Evolutionary conservation across 805 yeast species (phyloP).

Genomic region (Spathaspora girioi): DNA sequence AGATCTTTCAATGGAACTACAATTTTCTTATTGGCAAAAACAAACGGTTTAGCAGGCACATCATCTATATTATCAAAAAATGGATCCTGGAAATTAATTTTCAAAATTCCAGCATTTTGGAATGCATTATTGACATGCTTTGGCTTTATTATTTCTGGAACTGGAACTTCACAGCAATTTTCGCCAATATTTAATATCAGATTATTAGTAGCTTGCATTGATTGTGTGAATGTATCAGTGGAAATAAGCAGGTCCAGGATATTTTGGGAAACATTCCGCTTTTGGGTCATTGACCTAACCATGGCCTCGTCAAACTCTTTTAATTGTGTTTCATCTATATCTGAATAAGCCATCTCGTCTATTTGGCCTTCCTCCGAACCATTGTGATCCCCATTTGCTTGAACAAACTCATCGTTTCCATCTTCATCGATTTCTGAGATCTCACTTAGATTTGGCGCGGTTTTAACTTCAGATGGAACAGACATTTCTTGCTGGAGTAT

Average conservation of each 20-base stretch:
- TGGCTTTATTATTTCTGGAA: conserved; percentile 17
- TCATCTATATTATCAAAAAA: conserved; percentile 54
- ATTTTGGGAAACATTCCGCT: conserved; percentile 1
- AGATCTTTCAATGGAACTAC: conserved; percentile 29
- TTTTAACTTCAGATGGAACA: not conserved
- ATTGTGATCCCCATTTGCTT: not conserved
- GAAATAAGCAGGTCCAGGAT: not conserved
- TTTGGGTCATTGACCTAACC: conserved; percentile 18
- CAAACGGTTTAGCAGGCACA: conserved; percentile 50
- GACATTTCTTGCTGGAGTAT: not conserved
- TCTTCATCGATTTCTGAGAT: conserved; percentile 3
- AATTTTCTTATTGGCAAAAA: conserved; percentile 66
- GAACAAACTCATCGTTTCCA: conserved; percentile 5
- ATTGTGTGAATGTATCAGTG: conserved; percentile 1
- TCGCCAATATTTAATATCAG: conserved; percentile 2
- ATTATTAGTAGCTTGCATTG: not conserved
- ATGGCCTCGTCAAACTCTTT: conserved; percentile 16
- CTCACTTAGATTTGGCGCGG: not conserved
- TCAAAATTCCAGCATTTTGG: conserved; percentile 44
- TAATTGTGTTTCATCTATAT: conserved; percentile 6
- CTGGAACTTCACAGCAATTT: conserved; percentile 16
- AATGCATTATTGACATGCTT: conserved; percentile 22
- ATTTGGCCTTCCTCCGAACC: not conserved
- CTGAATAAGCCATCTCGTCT: not conserved
- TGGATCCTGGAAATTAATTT: conserved; percentile 59